Percentiles rank a stretch among this genome's conserved stretches.
Conservation (phyloP, 2,329 filamentous ascomycete genomes). For the Aureobasidium sp. region DNA sequence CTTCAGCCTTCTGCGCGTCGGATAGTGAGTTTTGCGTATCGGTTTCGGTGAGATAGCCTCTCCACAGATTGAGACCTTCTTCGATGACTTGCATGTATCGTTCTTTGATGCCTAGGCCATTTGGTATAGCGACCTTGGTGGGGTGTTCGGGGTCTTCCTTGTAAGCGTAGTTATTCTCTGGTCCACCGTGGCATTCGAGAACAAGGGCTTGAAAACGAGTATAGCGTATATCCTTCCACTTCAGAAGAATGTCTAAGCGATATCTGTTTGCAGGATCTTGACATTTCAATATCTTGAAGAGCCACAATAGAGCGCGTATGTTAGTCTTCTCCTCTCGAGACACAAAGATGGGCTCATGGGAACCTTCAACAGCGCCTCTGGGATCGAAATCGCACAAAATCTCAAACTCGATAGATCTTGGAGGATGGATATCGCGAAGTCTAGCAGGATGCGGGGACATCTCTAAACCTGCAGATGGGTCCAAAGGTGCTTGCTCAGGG, state of each 20-base stretch:
- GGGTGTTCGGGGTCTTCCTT: neutral
- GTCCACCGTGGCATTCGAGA: neutral
- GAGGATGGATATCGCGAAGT: neutral
- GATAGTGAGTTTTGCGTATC: neutral
- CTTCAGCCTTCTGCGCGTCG: too few relatives aligned
- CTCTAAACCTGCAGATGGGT: neutral
- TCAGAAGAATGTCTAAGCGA: neutral
- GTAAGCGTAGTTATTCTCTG: neutral
- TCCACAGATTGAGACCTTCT: neutral
- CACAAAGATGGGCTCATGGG: neutral
- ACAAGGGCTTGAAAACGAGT: too few relatives aligned
- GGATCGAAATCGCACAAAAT: neutral
- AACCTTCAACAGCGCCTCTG: neutral
- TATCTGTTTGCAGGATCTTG: neutral
- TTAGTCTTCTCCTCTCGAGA: neutral
- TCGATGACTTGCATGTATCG: neutral
- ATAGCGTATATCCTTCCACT: neutral
- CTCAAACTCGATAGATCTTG: neutral
- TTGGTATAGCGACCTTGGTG: neutral
- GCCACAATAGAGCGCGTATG: neutral
- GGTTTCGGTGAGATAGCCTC: neutral
- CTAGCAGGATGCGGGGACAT: neutral
- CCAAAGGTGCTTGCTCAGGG: neutral
- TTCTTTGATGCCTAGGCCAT: neutral
- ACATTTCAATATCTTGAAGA: neutral